Base-by-base conservation (phyloP, 73 alveolate species). In the Uronychia setigera region DNA sequence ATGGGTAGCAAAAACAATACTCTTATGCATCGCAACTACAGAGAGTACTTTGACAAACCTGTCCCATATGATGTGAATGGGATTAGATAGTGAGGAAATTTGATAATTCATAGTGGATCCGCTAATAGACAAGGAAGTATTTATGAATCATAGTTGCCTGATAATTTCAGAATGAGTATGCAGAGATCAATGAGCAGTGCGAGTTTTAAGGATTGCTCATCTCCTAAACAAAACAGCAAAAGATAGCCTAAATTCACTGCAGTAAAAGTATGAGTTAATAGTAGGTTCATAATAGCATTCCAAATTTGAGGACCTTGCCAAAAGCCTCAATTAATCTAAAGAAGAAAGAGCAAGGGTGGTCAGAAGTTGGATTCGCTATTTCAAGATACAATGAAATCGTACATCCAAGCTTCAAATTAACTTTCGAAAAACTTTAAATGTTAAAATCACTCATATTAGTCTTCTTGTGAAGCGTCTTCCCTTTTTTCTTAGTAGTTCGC, bases 31-130 rank as follows among this genome's bases (percentile, higher is more conserved):
- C 78, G 77, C 32, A 82, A 84, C 74, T 89, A 33, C 85, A 67
- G 82, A 58, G 95, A 89, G 74, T 89, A 89, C 80, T 89, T 89
- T 57, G 95, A 89, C 76, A 83, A 79, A 67, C 95, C 95, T 0
- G 88, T 89, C 26, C 88, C 60, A 5, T 84, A 82, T 57, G 95
- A 89, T 87, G 90, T 67, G 14, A 88, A 88, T 59, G 95, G 95
- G 31, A 84, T 79, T 78, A 77, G 76, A 27, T 86, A 86, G 88
- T 81, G 60, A 81, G 32, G n/a, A 11, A 46, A 46, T 11, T 46
- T n/a, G n/a, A n/a, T 46, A 46, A 46, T 19, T 19, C 19, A 5
- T 46, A 46, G 67, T 46, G 67, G 67, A 46, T 46, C 67, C 5
- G 67, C 67, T 11, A 11, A 19, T 19, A 46, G 19, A 19, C n/a